These are phyloP conservation scores for Fusarium tricinctum DNA, from an alignment of 2,329 filamentous ascomycete species.

Conservation along the genomic window DNA sequence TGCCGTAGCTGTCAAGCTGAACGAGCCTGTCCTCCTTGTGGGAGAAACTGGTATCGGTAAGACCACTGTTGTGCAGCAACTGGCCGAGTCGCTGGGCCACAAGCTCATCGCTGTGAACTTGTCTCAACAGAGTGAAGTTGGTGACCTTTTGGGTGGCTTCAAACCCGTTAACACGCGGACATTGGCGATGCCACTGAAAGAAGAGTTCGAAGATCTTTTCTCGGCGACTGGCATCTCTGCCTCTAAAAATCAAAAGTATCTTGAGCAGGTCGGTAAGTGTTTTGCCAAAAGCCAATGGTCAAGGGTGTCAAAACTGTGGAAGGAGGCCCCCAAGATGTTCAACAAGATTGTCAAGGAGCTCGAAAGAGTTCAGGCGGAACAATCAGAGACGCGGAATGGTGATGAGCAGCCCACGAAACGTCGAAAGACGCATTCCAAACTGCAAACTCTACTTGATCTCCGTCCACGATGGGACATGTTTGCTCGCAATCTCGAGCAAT, in stretches of 20 bases:
- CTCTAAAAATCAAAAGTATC: constrained; percentile 88
- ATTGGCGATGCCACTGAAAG: constrained; percentile 88
- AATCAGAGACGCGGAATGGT: constrained; percentile 52
- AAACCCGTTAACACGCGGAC: constrained; percentile 94
- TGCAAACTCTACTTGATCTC: constrained; percentile 72
- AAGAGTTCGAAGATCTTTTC: constrained; percentile 94
- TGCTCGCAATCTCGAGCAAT: constrained; percentile 77
- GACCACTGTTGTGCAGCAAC: constrained; percentile 93
- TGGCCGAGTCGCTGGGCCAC: constrained; percentile 86
- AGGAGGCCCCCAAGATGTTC: constrained; percentile 90
- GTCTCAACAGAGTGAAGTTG: constrained; percentile 96
- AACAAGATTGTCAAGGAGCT: constrained; percentile 74
- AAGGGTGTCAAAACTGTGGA: constrained; percentile 88
- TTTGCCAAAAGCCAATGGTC: constrained; percentile 88
- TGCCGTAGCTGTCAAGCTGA: constrained; percentile 81
- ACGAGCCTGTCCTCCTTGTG: constrained; percentile 94
- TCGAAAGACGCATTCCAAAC: constrained; percentile 74
- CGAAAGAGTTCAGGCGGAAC: constrained; percentile 60
- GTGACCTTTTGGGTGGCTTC: constrained; percentile 95
- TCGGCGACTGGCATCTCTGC: constrained; percentile 85
- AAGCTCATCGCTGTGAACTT: constrained; percentile 94
- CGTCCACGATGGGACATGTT: constrained; percentile 85
- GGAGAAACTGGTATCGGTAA: constrained; percentile 99
- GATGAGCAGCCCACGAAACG: constrained; percentile 76
- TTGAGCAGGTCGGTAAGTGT: constrained; percentile 83